Percentiles rank a stretch among this genome's conserved stretches.
Evolutionary conservation across 148 eudicot species (phyloP).

Genomic region (Tetragonia tetragonoides): DNA sequence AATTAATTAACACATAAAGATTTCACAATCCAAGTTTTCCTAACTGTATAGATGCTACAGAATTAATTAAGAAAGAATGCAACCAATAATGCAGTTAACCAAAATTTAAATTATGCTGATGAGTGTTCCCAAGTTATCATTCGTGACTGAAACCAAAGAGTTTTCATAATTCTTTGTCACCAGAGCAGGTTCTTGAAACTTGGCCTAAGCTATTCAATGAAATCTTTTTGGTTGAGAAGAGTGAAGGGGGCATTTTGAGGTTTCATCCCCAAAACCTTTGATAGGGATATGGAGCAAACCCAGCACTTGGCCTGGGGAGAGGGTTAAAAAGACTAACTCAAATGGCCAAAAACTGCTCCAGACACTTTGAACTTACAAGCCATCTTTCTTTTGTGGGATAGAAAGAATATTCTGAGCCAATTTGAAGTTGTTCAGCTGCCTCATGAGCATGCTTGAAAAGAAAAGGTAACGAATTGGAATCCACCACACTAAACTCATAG

Average conservation of each 20-base stretch:
- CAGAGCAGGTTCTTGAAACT: not conserved
- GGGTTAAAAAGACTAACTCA: conserved; percentile 6
- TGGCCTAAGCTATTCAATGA: not conserved
- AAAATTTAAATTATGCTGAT: not conserved
- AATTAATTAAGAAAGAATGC: not conserved
- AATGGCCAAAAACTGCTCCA: conserved; percentile 6
- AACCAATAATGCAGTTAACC: not conserved
- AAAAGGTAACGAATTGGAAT: conserved; percentile 75
- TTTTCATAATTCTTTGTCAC: not conserved
- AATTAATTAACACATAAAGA: not conserved
- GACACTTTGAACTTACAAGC: conserved; percentile 49
- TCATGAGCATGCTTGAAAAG: conserved; percentile 86
- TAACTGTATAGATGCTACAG: not conserved
- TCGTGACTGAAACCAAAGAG: not conserved
- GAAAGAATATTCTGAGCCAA: conserved; percentile 45
- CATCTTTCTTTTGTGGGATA: conserved; percentile 53
- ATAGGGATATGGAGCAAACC: not conserved
- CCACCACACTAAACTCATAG: conserved; percentile 76
- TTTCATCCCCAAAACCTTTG: not conserved
- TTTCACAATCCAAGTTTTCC: not conserved
- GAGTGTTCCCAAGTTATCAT: not conserved
- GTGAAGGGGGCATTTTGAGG: not conserved
- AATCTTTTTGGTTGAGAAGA: not conserved
- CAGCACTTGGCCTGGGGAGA: not conserved
- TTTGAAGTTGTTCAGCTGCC: conserved; percentile 54